These are phyloP conservation scores for Trametes cinnabarina DNA, from an alignment of 768 basidiomycete species.

Conservation along the genomic window DNA sequence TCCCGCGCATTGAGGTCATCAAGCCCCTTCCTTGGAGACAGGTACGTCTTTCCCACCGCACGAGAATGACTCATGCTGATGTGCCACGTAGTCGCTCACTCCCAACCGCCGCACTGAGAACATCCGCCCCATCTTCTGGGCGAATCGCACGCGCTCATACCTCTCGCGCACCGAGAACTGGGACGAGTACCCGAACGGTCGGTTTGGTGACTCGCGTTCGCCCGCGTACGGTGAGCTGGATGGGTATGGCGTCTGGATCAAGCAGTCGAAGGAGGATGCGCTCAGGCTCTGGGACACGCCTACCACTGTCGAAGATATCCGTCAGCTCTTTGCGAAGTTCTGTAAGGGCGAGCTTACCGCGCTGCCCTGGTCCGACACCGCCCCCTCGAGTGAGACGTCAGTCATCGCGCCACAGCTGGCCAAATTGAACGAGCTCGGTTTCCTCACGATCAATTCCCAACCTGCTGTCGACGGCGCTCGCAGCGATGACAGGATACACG, in stretches of 20 bases:
- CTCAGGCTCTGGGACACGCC: conserved; percentile 88
- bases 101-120: conserved; percentile 87
- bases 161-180: conserved; percentile 95
- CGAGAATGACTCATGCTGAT: not conserved
- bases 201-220: conserved; percentile 95
- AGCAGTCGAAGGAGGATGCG: conserved; percentile 90
- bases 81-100: conserved; percentile 69
- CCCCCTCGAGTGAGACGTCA: conserved; percentile 79
- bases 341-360: conserved; percentile 70
- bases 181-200: conserved; percentile 99
- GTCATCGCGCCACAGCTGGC: conserved; percentile 78
- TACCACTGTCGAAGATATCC: conserved; percentile 58
- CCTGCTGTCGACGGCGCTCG: conserved; percentile 89
- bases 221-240: conserved; percentile 98
- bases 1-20: conserved; percentile 84
- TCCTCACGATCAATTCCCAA: conserved; percentile 96
- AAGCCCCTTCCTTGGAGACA: conserved; percentile 98
- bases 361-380: conserved; percentile 94
- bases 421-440: conserved; percentile 86
- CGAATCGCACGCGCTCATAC: conserved; percentile 93
- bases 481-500: conserved; percentile 82
- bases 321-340: conserved; percentile 78
- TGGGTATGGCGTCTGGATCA: conserved; percentile 91
- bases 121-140: conserved; percentile 99
- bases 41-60: conserved; percentile 41